These are phyloP conservation scores for Saccharomycopsis javanensis DNA, from an alignment of 805 yeast genomes.

Conservation along the genomic window DNA sequence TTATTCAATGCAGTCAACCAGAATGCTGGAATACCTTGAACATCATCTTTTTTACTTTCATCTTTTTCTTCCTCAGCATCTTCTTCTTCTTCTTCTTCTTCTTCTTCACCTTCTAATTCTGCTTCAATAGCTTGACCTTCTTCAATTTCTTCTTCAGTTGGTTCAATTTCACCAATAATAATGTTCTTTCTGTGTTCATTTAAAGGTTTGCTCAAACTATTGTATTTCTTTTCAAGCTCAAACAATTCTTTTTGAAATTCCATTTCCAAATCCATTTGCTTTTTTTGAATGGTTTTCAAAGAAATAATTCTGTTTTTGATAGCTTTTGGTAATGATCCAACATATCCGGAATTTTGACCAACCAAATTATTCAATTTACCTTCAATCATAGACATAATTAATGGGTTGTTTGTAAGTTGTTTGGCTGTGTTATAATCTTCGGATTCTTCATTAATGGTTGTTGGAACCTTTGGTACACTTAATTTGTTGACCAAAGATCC, in stretches of 20 bases:
- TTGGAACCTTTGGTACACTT: slow-evolving; percentile 41
- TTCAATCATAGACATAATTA: slow-evolving; percentile 76
- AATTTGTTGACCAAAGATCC: slow-evolving; percentile 57
- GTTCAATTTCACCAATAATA: slow-evolving; percentile 64
- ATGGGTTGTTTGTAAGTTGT: slow-evolving; percentile 63
- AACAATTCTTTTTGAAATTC: slow-evolving; percentile 85
- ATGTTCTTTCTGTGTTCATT: slow-evolving; percentile 64
- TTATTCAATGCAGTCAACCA: slow-evolving; percentile 96
- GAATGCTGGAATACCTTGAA: slow-evolving; percentile 82
- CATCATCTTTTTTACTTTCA: slow-evolving; percentile 34
- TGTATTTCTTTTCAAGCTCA: slow-evolving; percentile 74
- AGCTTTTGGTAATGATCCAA: slow-evolving; percentile 59
- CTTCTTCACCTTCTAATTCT: slow-evolving; percentile 39
- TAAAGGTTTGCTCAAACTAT: slow-evolving; percentile 63
- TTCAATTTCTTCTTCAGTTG: slow-evolving; percentile 67
- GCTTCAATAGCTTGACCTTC: slow-evolving; percentile 67
- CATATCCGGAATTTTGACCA: slow-evolving; percentile 82
- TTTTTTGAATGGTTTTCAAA: slow-evolving; percentile 69
- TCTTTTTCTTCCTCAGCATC: slow-evolving; percentile 35
- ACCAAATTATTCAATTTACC: slow-evolving; percentile 77
- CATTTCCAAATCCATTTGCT: slow-evolving; percentile 75
- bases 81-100: slow-evolving; percentile 32
- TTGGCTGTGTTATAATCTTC: slow-evolving; percentile 28
- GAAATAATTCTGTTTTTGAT: slow-evolving; percentile 75
- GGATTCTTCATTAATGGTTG: slow-evolving; percentile 67